Evolutionary conservation across 1,284 basidiomycete species (phyloP), one percentile per base, ranked within the genome.

Genomic region (Pyrrhoderma lamaoense): DNA sequence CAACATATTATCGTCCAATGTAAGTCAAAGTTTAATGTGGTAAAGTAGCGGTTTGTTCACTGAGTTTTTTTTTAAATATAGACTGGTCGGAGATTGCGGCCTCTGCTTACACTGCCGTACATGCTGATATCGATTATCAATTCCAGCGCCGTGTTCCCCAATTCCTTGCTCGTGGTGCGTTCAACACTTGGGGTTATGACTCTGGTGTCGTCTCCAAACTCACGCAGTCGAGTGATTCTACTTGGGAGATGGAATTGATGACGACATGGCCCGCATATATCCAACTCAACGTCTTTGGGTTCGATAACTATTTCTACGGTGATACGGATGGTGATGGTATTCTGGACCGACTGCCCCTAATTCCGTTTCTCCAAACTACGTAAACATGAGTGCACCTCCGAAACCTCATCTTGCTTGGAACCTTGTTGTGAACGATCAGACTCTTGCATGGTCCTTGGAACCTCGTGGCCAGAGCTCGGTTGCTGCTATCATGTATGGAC

Each of bases 101-200:
- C 49, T 84, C 85, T 2, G 69, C 84, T 3, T 72, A 77, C 27
- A 74, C 79, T 40, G 79, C 87, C 23, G 71, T 90, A 8, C 91
- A 94, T 61, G 85, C 87, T 22, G 92, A 95, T 62, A 65, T 74
- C 54, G 73, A 75, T 45, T 89, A 79, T 64, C 67, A 70, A 11
- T 64, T 64, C 9, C 70, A 76, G 49, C 84, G 92, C 58, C 86
- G 89, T 39, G 84, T 88, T 42, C 92, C 92, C 22, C 90, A 93
- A 63, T 74, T 93, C 60, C 70, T 95, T 46, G 86, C 82, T 43
- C 84, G 92, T 60, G 92, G 92, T 49, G 78, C 80, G 0, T 95
- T 90, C 76, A 95, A 95, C 63, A 70, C 77, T 42, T 95, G 90
- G 90, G 92, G 92, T 55, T 93, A 80, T 62, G 92, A 94, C 69